Base-by-base conservation (phyloP, 83 land plant species). In the Picea abies region DNA sequence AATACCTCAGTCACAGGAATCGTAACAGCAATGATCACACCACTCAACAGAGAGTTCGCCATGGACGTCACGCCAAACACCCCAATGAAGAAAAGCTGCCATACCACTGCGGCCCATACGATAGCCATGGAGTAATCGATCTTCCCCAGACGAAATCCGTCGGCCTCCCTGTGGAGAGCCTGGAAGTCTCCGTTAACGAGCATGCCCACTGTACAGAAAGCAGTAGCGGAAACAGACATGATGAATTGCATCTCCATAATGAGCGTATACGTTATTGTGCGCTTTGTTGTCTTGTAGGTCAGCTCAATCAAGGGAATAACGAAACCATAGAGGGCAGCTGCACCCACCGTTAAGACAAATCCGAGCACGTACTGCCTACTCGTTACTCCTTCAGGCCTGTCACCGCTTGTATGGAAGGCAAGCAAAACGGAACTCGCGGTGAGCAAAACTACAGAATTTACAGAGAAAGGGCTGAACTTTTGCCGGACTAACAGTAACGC, bases 231-330 rank as follows among this genome's bases (percentile, higher is more conserved):
- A 20, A 88, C 35, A 20, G 82, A 89, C 73, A 90, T 82, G 15
- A 90, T 82, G 77, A 87, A 25, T 82, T 92, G 89, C 79, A 88
- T 78, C 89, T 92, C 92, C 87, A 92, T 56, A 15, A 87, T 93
- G 65, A 90, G 81, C 5, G 69, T 60, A 39, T 82, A 84, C 20
- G 83, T 86, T 8, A 87, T 70, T 10, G 2, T 65, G 76, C 84
- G 87, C 68, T 69, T 80, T 0, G 83, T 82, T 70, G 70, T 87
- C 84, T 47, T 85, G 79, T 84, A 90, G 5, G 60, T 82, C 26
- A 87, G 37, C 84, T 92, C 91, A 12, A 88, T 63, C 76, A 85
- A 23, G 9, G 94, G 93, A 82, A 92, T 62, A 23, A 92, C 19
- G 12, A 90, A 52, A 39, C 93, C 94, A 61, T 90, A 90, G 2